Percentiles rank a stretch among this genome's conserved stretches.
phyloP scores from a whole-genome alignment of 2,329 filamentous ascomycete species.

The Juglanconis juglandina region DNA sequence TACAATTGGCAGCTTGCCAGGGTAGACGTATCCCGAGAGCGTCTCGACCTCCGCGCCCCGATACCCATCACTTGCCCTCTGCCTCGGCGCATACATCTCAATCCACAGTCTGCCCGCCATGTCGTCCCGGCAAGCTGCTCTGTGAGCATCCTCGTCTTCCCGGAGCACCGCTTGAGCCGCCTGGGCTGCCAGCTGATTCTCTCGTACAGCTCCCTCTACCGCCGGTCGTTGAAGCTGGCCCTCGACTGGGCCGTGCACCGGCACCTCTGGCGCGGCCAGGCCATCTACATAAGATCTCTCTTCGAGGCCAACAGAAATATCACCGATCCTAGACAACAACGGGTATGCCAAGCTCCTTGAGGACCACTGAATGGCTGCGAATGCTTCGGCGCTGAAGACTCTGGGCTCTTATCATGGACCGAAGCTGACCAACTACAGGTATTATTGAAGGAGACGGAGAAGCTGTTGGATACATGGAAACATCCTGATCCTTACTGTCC shows the following conservation, averaged over 20 bases:
- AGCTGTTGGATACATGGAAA: conserved; percentile 88
- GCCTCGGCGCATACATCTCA: neutral
- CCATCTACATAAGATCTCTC: conserved; percentile 88
- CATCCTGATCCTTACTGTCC: conserved; percentile 90
- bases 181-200: neutral
- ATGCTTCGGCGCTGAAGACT: conserved; percentile 11
- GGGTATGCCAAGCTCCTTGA: conserved; percentile 51
- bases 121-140: conserved; percentile 46
- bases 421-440: conserved; percentile 49
- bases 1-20: neutral
- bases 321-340: conserved; percentile 78
- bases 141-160: conserved; percentile 42
- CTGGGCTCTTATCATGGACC: neutral
- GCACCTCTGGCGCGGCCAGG: conserved; percentile 91
- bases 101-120: conserved; percentile 27
- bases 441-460: conserved; percentile 82
- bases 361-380: neutral
- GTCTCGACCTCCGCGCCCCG: neutral
- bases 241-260: conserved; percentile 95
- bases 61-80: neutral
- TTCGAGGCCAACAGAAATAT: conserved; percentile 92
- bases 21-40: conserved; percentile 5
- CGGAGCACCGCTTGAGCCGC: conserved; percentile 1
- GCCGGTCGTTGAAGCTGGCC: conserved; percentile 86
- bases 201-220: conserved; percentile 68